Conservation (phyloP, 768 basidiomycete genomes). For the Fomitopsis pulvina region DNA sequence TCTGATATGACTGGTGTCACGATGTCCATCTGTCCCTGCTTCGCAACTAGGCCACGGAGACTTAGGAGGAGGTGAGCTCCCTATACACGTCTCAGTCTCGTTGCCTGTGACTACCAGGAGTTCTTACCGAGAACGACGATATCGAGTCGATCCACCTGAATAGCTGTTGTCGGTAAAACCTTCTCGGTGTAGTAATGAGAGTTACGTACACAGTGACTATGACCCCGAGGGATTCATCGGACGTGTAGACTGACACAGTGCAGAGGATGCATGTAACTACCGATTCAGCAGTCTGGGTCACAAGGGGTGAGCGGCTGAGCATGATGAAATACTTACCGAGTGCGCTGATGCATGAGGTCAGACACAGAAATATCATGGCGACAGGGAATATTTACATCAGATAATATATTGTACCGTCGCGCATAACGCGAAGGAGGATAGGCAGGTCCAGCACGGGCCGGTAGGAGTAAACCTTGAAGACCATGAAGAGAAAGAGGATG, state of each 20-base stretch:
- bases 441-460: slow-evolving; percentile 10
- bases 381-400: too few relatives aligned
- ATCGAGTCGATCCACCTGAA: slow-evolving; percentile 15
- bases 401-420: slow-evolving; percentile 11
- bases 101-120: background rate
- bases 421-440: slow-evolving; percentile 10
- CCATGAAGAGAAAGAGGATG: slow-evolving; percentile 11
- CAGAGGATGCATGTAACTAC: slow-evolving; percentile 9
- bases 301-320: too few relatives aligned
- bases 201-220: slow-evolving; percentile 5
- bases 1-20: background rate
- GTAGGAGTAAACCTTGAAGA: slow-evolving; percentile 12
- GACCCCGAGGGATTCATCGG: background rate
- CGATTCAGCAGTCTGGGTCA: too few relatives aligned
- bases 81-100: background rate
- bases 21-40: slow-evolving; percentile 7
- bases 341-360: too few relatives aligned
- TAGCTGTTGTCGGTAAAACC: background rate
- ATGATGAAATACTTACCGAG: too few relatives aligned
- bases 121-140: slow-evolving; percentile 14
- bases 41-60: slow-evolving; percentile 13
- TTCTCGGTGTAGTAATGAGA: background rate
- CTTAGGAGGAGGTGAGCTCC: slow-evolving; percentile 17
- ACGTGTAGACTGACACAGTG: slow-evolving; percentile 1
- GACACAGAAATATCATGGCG: too few relatives aligned